These are phyloP conservation scores for Sarocladium brachiariae DNA, from an alignment of 2,329 filamentous ascomycete species.

Conservation along the genomic window DNA sequence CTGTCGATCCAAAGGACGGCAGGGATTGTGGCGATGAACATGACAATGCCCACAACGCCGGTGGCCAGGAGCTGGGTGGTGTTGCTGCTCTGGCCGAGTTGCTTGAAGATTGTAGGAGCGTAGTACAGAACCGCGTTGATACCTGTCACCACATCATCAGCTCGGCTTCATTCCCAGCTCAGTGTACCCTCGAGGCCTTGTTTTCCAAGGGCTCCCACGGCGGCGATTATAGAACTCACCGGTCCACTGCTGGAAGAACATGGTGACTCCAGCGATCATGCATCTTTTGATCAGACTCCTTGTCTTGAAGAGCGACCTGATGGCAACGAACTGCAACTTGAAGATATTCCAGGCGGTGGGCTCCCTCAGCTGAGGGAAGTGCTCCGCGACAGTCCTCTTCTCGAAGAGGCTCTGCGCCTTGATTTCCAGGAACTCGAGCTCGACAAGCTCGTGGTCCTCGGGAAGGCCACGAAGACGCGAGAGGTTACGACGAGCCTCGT, in stretches of 20 bases:
- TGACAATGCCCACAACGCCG: slow-evolving; percentile 63
- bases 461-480: slow-evolving; percentile 56
- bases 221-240: too few relatives aligned
- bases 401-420: slow-evolving; percentile 73
- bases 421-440: slow-evolving; percentile 77
- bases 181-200: too few relatives aligned
- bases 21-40: slow-evolving; percentile 62
- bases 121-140: slow-evolving; percentile 63
- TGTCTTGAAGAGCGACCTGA: slow-evolving; percentile 56
- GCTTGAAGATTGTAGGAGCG: slow-evolving; percentile 61
- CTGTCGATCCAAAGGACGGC: slow-evolving; percentile 61
- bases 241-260: slow-evolving; percentile 47
- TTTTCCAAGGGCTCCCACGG: too few relatives aligned
- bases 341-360: slow-evolving; percentile 56
- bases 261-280: slow-evolving; percentile 54
- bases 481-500: slow-evolving; percentile 57
- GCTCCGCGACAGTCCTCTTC: slow-evolving; percentile 59
- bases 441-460: slow-evolving; percentile 58
- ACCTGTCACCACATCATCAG: too few relatives aligned
- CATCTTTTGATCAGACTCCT: slow-evolving; percentile 62
- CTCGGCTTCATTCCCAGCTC: too few relatives aligned
- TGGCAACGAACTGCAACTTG: slow-evolving; percentile 63
- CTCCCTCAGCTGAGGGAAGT: slow-evolving; percentile 59
- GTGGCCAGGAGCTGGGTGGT: slow-evolving; percentile 57
- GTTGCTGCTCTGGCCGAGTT: slow-evolving; percentile 51